Conservation (phyloP, 1,284 basidiomycete genomes). For the Cutaneotrichosporon cutaneum region DNA sequence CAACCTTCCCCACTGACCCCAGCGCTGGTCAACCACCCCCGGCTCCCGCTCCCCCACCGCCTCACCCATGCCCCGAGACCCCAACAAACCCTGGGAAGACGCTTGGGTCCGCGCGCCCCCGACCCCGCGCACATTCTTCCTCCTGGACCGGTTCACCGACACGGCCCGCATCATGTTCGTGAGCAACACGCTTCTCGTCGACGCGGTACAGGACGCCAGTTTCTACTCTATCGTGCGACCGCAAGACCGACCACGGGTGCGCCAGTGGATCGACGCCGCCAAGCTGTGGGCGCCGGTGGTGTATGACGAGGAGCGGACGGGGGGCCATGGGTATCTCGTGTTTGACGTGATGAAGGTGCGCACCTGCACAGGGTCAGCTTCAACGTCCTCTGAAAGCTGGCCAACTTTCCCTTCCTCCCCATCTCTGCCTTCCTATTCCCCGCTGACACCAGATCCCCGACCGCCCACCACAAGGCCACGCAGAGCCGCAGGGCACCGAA, state of each 20-base stretch:
- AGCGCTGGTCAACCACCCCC: conserved; percentile 19
- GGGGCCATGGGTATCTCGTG: conserved; percentile 39
- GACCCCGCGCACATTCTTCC: conserved; percentile 38
- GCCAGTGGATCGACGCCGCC: conserved; percentile 38
- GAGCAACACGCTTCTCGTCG: conserved; percentile 42
- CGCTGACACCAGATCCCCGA: conserved; percentile 34
- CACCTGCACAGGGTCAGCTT: too few species aligned
- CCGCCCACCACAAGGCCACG: conserved; percentile 29
- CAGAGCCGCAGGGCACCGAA: conserved; percentile 39
- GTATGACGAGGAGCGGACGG: conserved; percentile 32
- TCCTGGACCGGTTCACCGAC: conserved; percentile 46
- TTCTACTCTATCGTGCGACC: conserved; percentile 44
- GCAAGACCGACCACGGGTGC: conserved; percentile 35
- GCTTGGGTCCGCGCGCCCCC: conserved; percentile 19
- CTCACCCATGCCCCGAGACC: not conserved
- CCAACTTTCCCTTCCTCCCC: too few species aligned
- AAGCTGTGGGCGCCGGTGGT: conserved; percentile 42
- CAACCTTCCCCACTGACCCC: not conserved
- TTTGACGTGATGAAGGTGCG: conserved; percentile 42
- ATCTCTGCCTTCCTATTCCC: too few species aligned
- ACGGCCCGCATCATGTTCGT: conserved; percentile 39
- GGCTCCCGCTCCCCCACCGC: conserved; percentile 17
- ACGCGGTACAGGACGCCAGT: conserved; percentile 28
- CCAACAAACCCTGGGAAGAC: not conserved
- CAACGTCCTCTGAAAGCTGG: too few species aligned